Conservation (phyloP, 768 basidiomycete species). For the Macrolepiota albuminosa region DNA sequence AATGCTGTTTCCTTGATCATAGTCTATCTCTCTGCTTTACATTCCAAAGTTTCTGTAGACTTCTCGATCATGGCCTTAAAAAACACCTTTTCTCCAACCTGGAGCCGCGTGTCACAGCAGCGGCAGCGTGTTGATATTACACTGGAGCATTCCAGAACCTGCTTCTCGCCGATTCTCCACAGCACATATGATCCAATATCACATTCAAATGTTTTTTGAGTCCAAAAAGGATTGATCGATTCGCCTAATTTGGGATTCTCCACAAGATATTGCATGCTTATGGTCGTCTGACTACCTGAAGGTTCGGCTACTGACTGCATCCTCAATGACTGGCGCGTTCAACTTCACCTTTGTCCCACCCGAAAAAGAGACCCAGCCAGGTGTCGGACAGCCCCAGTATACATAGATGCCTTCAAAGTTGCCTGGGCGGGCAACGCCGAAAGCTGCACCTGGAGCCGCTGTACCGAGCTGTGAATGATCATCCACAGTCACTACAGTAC, state of each 20-base stretch:
- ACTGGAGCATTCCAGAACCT: neutral
- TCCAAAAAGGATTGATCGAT: neutral
- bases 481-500: slow-evolving; percentile 3
- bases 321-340: neutral
- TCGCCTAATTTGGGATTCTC: neutral
- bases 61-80: neutral
- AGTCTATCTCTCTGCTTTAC: neutral
- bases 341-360: neutral
- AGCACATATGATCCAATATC: neutral
- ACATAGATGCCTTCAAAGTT: neutral
- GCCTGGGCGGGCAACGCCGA: neutral
- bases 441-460: slow-evolving; percentile 1
- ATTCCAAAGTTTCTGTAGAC: neutral
- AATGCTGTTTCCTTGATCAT: neutral
- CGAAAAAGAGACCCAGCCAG: slow-evolving; percentile 15
- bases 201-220: too few species aligned
- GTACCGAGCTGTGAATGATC: neutral
- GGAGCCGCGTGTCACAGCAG: neutral
- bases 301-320: neutral
- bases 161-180: neutral
- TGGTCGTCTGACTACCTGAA: neutral
- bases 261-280: neutral
- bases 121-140: neutral
- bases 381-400: slow-evolving; percentile 13
- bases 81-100: neutral